Percentiles rank a stretch among this genome's conserved stretches.
These are phyloP conservation scores for Neurospora sp. DNA, from an alignment of 495 filamentous ascomycete genomes.

Conservation along the genomic window DNA sequence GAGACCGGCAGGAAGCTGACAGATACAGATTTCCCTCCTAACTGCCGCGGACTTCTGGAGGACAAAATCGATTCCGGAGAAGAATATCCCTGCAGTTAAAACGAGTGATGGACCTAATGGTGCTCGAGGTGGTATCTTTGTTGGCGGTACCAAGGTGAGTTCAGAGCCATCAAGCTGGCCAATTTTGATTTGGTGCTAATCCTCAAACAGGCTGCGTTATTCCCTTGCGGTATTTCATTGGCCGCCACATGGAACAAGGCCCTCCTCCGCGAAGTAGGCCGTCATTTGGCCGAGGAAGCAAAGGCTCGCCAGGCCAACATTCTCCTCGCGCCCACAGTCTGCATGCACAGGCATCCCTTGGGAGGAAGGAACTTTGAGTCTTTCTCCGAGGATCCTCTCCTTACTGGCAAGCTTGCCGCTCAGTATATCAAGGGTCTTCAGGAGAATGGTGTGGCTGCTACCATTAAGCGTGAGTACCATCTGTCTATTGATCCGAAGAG, in stretches of 20 bases:
- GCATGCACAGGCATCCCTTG: conserved; percentile 71
- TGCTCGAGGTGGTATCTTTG: conserved; percentile 60
- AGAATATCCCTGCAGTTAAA: conserved; percentile 61
- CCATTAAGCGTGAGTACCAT: conserved; percentile 54
- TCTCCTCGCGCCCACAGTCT: conserved; percentile 70
- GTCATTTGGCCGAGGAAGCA: conserved; percentile 59
- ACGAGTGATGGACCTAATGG: conserved; percentile 74
- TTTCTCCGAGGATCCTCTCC: conserved; percentile 72
- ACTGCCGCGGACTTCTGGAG: conserved; percentile 72
- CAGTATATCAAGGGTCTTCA: conserved; percentile 67
- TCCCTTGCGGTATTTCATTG: conserved; percentile 66
- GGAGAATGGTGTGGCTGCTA: conserved; percentile 61
- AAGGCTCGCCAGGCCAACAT: conserved; percentile 65
- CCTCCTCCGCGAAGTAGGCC: conserved; percentile 56
- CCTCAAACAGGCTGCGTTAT: conserved; percentile 50
- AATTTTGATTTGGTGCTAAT: conserved; percentile 30
- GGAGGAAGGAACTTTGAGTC: conserved; percentile 82
- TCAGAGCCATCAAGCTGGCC: conserved; percentile 15
- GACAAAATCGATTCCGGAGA: conserved; percentile 54
- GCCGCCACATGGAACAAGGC: conserved; percentile 71
- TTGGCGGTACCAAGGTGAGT: conserved; percentile 49
- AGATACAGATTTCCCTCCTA: conserved; percentile 43
- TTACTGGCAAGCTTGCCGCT: conserved; percentile 67
- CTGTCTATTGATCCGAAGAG: not conserved
- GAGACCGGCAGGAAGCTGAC: conserved; percentile 12